Evolutionary conservation across 192 early-diverging fungal genomes (phyloP).

Genomic region (Coemansia sp.): DNA sequence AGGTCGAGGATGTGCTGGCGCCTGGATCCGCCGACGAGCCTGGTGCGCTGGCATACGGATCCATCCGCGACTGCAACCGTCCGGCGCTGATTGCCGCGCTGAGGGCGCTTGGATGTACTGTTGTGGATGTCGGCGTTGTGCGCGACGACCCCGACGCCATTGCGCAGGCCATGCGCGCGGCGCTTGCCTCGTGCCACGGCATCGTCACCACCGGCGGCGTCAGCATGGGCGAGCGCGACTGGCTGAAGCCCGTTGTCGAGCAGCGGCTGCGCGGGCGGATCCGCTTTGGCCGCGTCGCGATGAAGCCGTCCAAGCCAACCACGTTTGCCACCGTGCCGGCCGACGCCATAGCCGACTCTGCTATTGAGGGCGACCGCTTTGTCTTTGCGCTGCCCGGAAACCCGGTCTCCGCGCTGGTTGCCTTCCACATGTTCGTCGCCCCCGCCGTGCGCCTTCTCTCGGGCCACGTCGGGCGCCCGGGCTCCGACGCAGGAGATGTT

Average conservation of each 20-base stretch:
- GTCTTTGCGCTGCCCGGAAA: conserved; percentile 94
- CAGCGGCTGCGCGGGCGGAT: conserved; percentile 74
- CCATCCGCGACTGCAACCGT: conserved; percentile 86
- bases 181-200: conserved; percentile 67
- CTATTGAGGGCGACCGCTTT: conserved; percentile 41
- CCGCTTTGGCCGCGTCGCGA: conserved; percentile 85
- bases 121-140: conserved; percentile 74
- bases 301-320: conserved; percentile 97
- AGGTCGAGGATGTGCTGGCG: conserved; percentile 62
- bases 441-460: conserved; percentile 82
- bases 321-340: conserved; percentile 82
- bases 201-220: conserved; percentile 93
- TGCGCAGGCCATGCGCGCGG: conserved; percentile 45
- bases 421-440: conserved; percentile 87
- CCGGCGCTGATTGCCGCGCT: conserved; percentile 73
- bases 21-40: neutral
- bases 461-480: conserved; percentile 52
- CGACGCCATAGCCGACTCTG: neutral
- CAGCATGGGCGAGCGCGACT: conserved; percentile 97
- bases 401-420: conserved; percentile 88
- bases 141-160: conserved; percentile 67
- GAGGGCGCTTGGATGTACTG: conserved; percentile 61
- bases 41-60: conserved; percentile 40
- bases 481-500: neutral
- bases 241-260: conserved; percentile 85